Base-by-base conservation (phyloP, 768 basidiomycete genomes). In the Pleurotus tuoliensis region DNA sequence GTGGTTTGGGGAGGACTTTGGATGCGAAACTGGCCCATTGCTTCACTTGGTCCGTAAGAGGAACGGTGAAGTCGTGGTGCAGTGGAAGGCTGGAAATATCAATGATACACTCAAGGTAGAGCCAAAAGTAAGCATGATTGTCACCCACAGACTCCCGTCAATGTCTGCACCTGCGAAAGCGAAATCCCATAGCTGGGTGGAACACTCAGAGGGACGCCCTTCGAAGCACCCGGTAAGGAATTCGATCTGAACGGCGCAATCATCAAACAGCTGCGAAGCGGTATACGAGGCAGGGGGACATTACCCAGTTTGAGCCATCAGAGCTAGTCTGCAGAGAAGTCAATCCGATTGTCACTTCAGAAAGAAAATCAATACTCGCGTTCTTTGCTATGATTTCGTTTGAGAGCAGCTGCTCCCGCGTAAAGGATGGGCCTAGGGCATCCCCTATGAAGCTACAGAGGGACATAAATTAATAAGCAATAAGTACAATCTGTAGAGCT, bases 141-240 rank as follows among this genome's bases (percentile, higher is more conserved):
- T 1, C 22, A 61, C 71, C 25, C 56, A 76, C 74, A 80, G 62
- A 11, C 63, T 63, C 34, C 58, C 68, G 51, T 75, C 72, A 44
- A 80, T 79, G 61, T 81, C 78, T 38, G 78, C 67, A 13, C 80
- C 82, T 7, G 81, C 81, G 63, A 81, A 82, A 0, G 82, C 77
- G 60, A 83, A 82, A 63, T 82, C 68, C 80, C 81, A 83, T 11
- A 82, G 69, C 56, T 82, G 79, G 58, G 66, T 75, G 3, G 61
- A 40, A 65, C 82, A 82, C 6, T 61, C 34, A 11, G 71, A 71
- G 0, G 81, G 80, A 20, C 57, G 67, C 7, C 81, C 82, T 45
- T 63, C 61, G 56, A 76, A 72, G 59, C 81, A 83, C 1, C 78
- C 80, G 2, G 82, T 82, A 22, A 82, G 61, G 61, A 76, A 82